Base-by-base conservation (phyloP, 345 rosid genomes). In the Noccaea bulbosa region DNA sequence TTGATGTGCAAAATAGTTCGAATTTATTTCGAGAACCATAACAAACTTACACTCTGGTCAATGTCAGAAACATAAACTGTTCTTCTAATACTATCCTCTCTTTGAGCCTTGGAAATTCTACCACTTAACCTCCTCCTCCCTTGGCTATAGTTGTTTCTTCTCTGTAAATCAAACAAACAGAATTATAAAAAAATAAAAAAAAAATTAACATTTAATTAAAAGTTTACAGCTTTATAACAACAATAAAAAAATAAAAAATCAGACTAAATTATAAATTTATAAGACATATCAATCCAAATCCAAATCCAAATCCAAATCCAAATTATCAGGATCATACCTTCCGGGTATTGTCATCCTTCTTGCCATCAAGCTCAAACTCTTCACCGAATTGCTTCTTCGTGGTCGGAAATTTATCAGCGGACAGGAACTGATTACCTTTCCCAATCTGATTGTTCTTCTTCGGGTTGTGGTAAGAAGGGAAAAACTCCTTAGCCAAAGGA, bases 401-500 rank as follows among this genome's bases (percentile, higher is more conserved):
- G 37, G 63, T 59, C 5, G 73, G 33, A 65, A 85, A 82, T 64
- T 77, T 78, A 34, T 72, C 69, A 68, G 51, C 56, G 27, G 80
- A 56, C n/a, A 81, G 69, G 16, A 69, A 30, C 4, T 80, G 75
- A 60, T 64, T 43, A 24, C 38, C 65, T 62, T 76, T 77, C 4
- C 11, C 74, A 22, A 56, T 55, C 32, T 76, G 69, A 48, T 66
- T 70, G 62, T 75, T 76, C 67, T 76, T 75, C 45, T 76, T 73
- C 0, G 78, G 60, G 11, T 71, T 73, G 66, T 74, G 75, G 60
- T 82, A 79, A 33, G 93, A 88, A 64, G 97, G 97, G 62, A 91
- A 63, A 71, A 91, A 91, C 72, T 91, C 97, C 69, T 91, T 86
- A 1, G 97, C 97, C 77, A 70, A 72, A 78, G 97, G 97, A 77